A percentile compares a stretch with the other conserved stretches of the same genome.
Evolutionary conservation across 108 stramenopile genomes (phyloP).

Genomic region (Skeletonema costatum): DNA sequence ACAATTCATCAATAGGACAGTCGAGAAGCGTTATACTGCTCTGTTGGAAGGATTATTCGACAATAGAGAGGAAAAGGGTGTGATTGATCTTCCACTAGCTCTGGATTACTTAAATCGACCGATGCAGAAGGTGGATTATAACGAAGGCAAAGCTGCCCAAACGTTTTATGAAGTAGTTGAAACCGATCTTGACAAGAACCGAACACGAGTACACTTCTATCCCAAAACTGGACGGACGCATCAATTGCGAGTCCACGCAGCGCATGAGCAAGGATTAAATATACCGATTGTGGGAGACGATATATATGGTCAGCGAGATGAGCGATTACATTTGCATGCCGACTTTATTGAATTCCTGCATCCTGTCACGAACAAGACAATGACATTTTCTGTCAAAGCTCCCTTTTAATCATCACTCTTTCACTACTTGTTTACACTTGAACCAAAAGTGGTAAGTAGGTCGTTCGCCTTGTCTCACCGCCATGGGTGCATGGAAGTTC

Average conservation of each 20-base stretch:
- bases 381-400: slow-evolving; percentile 10
- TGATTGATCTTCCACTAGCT: slow-evolving; percentile 20
- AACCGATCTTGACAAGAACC: neutral
- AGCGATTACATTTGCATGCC: slow-evolving; percentile 31
- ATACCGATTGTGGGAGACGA: slow-evolving; percentile 34
- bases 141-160: slow-evolving; percentile 22
- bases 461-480: neutral
- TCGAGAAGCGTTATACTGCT: slow-evolving; percentile 32
- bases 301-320: slow-evolving; percentile 26
- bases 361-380: neutral
- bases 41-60: slow-evolving; percentile 16
- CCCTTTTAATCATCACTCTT: slow-evolving; percentile 8
- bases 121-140: slow-evolving; percentile 30
- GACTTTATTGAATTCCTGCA: slow-evolving; percentile 16
- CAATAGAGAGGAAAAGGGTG: neutral
- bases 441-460: neutral
- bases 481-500: neutral
- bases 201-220: slow-evolving; percentile 22
- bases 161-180: slow-evolving; percentile 22
- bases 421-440: too few species aligned
- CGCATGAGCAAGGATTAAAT: slow-evolving; percentile 18
- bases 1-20: slow-evolving; percentile 25
- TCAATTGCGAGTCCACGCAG: slow-evolving; percentile 32
- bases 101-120: slow-evolving; percentile 26
- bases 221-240: slow-evolving; percentile 29